Evolutionary conservation across 768 basidiomycete species (phyloP), one percentile per base, ranked within the genome.

Genomic region (Panus rudis): DNA sequence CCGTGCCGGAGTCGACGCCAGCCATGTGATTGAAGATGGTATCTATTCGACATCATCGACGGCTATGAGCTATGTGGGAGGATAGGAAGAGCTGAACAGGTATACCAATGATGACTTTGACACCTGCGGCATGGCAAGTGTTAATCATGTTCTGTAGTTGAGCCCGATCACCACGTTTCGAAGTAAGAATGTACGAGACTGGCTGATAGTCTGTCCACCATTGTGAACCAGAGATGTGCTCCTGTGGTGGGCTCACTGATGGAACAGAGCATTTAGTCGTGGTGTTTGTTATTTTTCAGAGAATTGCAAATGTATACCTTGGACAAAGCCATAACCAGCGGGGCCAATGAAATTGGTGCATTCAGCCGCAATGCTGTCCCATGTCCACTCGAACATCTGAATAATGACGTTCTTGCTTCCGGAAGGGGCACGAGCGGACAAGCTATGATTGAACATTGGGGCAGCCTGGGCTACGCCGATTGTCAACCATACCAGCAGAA

Each of bases 141-240:
- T 41, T 39, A 34, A 70, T 56, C 68, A 71, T 71, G 37, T 57
- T 59, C 12, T 58, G 47, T 45, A 60, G 82, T 46, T 82, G 77
- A 3, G 57, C 45, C 12, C 78, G 68, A 49, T 75, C 67, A 4
- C 82, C 83, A 1, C 79, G 76, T 57, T 84, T 84, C 0, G 79
- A 81, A 1, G 70, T 78, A 37, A 84, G 55, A 8, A 42, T 80
- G 54, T 84, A 82, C 1, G 80, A 82, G 0, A 81, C 79, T 3
- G 77, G 75, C 47, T 74, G 82, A 52, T 85, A 84, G 54, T 83
- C 81, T 0, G 81, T 84, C 81, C 81, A 84, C 82, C 82, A 84
- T 52, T 81, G 70, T 2, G 63, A 10, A 4, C 81, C 81, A 12
- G 61, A 51, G 32, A 82, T 60, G 51, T 81, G 79, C 50, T 83